These are phyloP conservation scores for Camelina laxa DNA, from an alignment of 345 rosid genomes.

Conservation along the genomic window DNA sequence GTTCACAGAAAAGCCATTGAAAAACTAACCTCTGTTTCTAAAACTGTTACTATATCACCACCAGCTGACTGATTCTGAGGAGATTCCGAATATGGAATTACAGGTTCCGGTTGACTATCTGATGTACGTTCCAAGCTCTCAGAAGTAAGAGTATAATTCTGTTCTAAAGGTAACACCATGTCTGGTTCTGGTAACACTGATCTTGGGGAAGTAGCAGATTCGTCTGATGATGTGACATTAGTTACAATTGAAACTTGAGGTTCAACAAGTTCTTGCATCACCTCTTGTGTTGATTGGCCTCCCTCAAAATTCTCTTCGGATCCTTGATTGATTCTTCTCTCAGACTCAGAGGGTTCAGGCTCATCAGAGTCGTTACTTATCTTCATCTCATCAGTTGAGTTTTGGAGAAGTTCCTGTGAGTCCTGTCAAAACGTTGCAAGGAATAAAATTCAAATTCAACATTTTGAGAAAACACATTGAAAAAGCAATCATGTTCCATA, in stretches of 20 bases:
- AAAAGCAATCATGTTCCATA: neutral
- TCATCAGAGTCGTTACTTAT: constrained; percentile 16
- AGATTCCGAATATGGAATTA: neutral
- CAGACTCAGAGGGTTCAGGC: constrained; percentile 36
- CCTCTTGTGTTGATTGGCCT: constrained; percentile 24
- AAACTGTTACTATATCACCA: constrained; percentile 18
- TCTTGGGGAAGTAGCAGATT: constrained; percentile 51
- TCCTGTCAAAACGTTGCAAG: constrained; percentile 40
- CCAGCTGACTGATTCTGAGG: constrained; percentile 34
- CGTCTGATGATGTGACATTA: constrained; percentile 36
- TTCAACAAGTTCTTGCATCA: constrained; percentile 34
- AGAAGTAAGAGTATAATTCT: constrained; percentile 28
- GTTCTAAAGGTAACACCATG: constrained; percentile 29
- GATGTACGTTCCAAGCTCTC: constrained; percentile 37
- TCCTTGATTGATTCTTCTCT: constrained; percentile 36
- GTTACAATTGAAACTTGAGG: constrained; percentile 34
- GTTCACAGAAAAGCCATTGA: neutral
- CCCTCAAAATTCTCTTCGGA: constrained; percentile 23
- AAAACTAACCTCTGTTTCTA: constrained; percentile 15
- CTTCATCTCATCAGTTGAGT: constrained; percentile 40
- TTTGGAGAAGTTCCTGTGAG: constrained; percentile 32
- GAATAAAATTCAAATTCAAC: constrained; percentile 2
- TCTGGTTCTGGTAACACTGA: constrained; percentile 54
- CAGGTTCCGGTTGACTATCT: constrained; percentile 25
- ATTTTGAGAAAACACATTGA: constrained; percentile 3